Conservation (phyloP, 441 rosid genomes). For the Eruca vesicaria region DNA sequence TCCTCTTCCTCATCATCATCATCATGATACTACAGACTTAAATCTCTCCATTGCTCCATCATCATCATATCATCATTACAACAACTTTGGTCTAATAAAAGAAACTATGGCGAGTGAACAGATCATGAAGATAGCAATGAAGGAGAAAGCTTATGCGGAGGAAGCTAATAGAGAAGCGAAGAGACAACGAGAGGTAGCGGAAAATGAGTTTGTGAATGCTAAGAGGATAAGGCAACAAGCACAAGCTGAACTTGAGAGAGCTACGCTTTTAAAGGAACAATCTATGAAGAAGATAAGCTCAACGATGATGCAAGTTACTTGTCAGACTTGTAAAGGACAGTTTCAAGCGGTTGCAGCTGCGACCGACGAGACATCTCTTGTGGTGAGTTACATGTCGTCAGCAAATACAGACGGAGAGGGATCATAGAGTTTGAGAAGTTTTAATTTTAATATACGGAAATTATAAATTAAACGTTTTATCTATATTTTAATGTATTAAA, state of each 20-base stretch:
- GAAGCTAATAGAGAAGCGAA: slow-evolving; percentile 76
- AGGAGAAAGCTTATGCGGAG: slow-evolving; percentile 79
- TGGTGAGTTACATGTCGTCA: slow-evolving; percentile 85
- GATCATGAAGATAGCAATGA: slow-evolving; percentile 60
- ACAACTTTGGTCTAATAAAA: slow-evolving; percentile 47
- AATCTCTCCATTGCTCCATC: slow-evolving; percentile 40
- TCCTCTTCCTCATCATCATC: slow-evolving; percentile 4
- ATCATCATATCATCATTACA: slow-evolving; percentile 37
- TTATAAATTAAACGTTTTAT: background rate
- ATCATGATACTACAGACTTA: slow-evolving; percentile 27
- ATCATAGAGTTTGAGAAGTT: slow-evolving; percentile 8
- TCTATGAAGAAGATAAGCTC: slow-evolving; percentile 72
- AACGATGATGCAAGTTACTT: slow-evolving; percentile 78
- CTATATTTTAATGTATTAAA: slow-evolving; percentile 12
- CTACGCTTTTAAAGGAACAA: slow-evolving; percentile 65
- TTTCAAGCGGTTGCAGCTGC: slow-evolving; percentile 45
- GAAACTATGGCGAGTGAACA: slow-evolving; percentile 44
- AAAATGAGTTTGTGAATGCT: slow-evolving; percentile 75
- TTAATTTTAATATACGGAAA: background rate
- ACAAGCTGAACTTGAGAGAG: slow-evolving; percentile 77
- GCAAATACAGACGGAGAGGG: slow-evolving; percentile 74
- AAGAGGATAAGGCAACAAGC: slow-evolving; percentile 87
- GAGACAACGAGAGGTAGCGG: slow-evolving; percentile 83
- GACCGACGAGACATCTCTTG: slow-evolving; percentile 76
- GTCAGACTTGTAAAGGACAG: slow-evolving; percentile 79